phyloP scores from a whole-genome alignment of 305 asterid species.

The Petunia hybrid region DNA sequence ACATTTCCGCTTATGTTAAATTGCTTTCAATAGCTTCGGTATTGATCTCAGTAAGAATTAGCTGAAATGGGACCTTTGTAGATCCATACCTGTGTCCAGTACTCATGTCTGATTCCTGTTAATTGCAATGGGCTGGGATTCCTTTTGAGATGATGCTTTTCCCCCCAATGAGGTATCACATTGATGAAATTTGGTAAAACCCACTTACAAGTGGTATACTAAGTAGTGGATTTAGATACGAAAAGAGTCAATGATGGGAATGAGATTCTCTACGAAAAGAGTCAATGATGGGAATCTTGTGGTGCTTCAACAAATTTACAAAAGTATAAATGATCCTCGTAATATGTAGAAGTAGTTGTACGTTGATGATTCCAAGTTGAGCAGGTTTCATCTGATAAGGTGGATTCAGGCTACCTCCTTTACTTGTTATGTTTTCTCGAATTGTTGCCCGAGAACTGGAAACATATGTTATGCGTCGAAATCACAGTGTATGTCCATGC shows the following conservation, averaged over 20 bases:
- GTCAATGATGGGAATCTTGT: background rate
- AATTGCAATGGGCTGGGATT: no score
- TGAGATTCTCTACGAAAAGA: no score
- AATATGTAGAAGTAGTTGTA: background rate
- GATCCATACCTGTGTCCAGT: no score
- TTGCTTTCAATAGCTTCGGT: background rate
- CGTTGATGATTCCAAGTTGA: background rate
- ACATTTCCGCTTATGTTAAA: background rate
- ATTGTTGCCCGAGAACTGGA: background rate
- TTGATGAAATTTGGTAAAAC: background rate
- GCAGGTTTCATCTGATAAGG: conserved; percentile 20
- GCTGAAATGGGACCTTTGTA: background rate
- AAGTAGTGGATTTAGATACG: no score
- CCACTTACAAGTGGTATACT: background rate
- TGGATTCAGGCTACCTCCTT: background rate
- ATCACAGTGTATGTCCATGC: background rate
- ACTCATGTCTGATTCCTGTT: no score
- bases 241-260: no score
- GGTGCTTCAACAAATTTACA: conserved; percentile 5
- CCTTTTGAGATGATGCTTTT: no score
- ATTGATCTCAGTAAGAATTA: conserved; percentile 3
- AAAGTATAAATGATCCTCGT: background rate
- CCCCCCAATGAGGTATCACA: background rate
- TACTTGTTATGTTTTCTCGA: background rate
- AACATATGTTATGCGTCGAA: conserved; percentile 14